phyloP scores from a whole-genome alignment of 768 basidiomycete species.

The Pleurotus platypus region DNA sequence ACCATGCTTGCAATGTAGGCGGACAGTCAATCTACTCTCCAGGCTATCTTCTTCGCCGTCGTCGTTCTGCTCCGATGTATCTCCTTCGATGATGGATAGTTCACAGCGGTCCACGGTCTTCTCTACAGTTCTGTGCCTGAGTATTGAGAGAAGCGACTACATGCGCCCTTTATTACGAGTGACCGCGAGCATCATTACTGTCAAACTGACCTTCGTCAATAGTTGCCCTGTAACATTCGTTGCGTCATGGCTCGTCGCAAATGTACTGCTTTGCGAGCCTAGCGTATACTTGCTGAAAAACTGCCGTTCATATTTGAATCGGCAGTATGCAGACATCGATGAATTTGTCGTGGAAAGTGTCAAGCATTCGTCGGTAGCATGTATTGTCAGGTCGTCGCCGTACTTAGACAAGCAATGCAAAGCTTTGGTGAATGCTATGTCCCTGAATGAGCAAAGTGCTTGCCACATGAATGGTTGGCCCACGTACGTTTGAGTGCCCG shows the following conservation, averaged over 20 bases:
- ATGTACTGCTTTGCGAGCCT: conserved; percentile 9
- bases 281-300: conserved; percentile 73
- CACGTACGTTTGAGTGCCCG: conserved; percentile 47
- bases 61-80: background rate
- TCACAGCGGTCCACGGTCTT: conserved; percentile 78
- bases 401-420: conserved; percentile 77
- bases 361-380: conserved; percentile 57
- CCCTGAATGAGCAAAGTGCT: conserved; percentile 10
- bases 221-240: conserved; percentile 60
- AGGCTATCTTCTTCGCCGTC: conserved; percentile 53
- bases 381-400: conserved; percentile 75
- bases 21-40: conserved; percentile 69
- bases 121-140: conserved; percentile 72
- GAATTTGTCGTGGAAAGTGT: conserved; percentile 75
- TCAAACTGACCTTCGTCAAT: conserved; percentile 53
- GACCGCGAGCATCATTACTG: background rate
- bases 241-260: conserved; percentile 31
- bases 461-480: background rate
- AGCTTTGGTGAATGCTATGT: conserved; percentile 67
- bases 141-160: conserved; percentile 67
- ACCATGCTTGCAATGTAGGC: conserved; percentile 85
- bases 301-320: conserved; percentile 62
- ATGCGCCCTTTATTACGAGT: conserved; percentile 5
- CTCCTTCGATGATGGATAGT: conserved; percentile 57
- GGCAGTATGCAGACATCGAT: conserved; percentile 77